Evolutionary conservation across 495 filamentous ascomycete genomes (phyloP).

Genomic region (Ramalina peruviana): DNA sequence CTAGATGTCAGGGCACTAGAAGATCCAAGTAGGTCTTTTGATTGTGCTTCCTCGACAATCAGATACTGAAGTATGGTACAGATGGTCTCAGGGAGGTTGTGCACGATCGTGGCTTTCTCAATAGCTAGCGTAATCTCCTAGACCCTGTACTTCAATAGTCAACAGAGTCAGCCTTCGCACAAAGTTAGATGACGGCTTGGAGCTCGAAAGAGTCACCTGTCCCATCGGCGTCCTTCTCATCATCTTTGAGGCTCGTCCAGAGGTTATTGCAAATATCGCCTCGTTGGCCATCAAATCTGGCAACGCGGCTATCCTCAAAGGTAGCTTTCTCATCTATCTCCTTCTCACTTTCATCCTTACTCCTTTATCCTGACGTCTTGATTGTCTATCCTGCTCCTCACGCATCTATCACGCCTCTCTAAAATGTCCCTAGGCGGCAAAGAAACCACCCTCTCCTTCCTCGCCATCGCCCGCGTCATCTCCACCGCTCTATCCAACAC

Average conservation of each 20-base stretch:
- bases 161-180: constrained; percentile 74
- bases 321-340: constrained; percentile 22
- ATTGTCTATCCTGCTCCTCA: not conserved
- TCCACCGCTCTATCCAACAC: constrained; percentile 62
- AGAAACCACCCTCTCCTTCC: constrained; percentile 86
- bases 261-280: constrained; percentile 98
- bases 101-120: constrained; percentile 1
- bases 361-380: not conserved
- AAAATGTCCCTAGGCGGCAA: constrained; percentile 51
- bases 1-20: constrained; percentile 73
- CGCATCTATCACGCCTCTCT: not conserved
- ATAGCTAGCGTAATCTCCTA: not conserved
- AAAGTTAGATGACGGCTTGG: constrained; percentile 74
- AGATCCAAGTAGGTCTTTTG: constrained; percentile 59
- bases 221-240: constrained; percentile 93
- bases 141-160: constrained; percentile 37
- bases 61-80: constrained; percentile 11
- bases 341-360: not conserved
- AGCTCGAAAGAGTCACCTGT: constrained; percentile 73
- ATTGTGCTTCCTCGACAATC: not conserved
- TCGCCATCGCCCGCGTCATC: constrained; percentile 75
- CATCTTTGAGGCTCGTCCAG: constrained; percentile 94
- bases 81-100: constrained; percentile 4
- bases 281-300: constrained; percentile 95
- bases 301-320: constrained; percentile 95